Conservation (phyloP, 352 stramenopile species). For the Pythium myriotylum region DNA sequence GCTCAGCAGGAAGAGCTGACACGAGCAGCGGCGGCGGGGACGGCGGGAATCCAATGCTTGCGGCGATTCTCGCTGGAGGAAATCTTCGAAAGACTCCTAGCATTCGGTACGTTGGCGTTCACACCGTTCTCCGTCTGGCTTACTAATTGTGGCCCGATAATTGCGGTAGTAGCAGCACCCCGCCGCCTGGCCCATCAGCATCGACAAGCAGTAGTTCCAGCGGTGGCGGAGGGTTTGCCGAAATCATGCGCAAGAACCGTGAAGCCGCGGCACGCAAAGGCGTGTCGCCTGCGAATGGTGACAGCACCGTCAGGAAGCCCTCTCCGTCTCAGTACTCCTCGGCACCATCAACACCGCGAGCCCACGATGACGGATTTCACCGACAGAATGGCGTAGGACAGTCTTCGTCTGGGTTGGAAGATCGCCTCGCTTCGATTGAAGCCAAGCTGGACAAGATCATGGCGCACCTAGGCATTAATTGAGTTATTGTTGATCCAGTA, state of each 20-base stretch:
- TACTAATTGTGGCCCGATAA: background rate
- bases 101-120: constrained; percentile 31
- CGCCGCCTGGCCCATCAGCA: constrained; percentile 26
- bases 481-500: background rate
- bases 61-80: constrained; percentile 68
- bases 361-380: constrained; percentile 23
- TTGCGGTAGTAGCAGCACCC: constrained; percentile 23
- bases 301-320: constrained; percentile 3
- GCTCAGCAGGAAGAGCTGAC: constrained; percentile 19
- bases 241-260: constrained; percentile 91
- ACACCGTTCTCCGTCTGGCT: background rate
- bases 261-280: constrained; percentile 75
- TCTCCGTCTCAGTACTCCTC: constrained; percentile 37
- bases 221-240: constrained; percentile 70
- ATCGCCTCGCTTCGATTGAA: constrained; percentile 76
- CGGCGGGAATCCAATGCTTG: constrained; percentile 64
- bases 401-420: constrained; percentile 39
- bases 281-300: constrained; percentile 8
- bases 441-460: constrained; percentile 91
- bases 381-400: constrained; percentile 7
- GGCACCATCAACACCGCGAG: constrained; percentile 56
- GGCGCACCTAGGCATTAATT: constrained; percentile 67
- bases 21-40: constrained; percentile 29
- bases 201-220: constrained; percentile 5
- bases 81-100: constrained; percentile 60